phyloP scores from a whole-genome alignment of 805 yeast genomes.

The Candida ponderosae region DNA sequence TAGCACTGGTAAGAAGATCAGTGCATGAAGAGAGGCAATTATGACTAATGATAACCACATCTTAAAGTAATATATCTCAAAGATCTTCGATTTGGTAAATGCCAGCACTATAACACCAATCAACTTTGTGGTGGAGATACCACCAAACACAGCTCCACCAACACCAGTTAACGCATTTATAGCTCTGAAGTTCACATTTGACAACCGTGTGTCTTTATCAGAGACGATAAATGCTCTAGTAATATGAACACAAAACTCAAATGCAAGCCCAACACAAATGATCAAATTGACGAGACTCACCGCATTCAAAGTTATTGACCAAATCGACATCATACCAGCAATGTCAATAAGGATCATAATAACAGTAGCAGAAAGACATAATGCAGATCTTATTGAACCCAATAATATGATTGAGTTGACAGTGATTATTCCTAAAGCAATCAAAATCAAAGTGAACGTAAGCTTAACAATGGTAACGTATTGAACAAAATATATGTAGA shows the following conservation, averaged over 20 bases:
- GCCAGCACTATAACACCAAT: conserved; percentile 85
- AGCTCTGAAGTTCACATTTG: conserved; percentile 23
- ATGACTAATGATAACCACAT: conserved; percentile 86
- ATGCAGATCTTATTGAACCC: conserved; percentile 59
- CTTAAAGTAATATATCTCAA: conserved; percentile 85
- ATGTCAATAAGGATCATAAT: conserved; percentile 59
- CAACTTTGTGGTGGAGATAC: conserved; percentile 83
- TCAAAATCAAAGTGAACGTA: conserved; percentile 43
- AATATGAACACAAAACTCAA: conserved; percentile 87
- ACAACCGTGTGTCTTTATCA: conserved; percentile 26
- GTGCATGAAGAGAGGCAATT: conserved; percentile 71
- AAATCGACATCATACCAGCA: conserved; percentile 71
- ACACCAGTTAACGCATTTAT: conserved; percentile 61
- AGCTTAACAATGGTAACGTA: conserved; percentile 58
- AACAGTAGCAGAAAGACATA: conserved; percentile 50
- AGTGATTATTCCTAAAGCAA: conserved; percentile 48
- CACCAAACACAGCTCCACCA: conserved; percentile 89
- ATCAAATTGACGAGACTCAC: conserved; percentile 82
- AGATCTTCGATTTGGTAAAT: conserved; percentile 80
- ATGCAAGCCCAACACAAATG: conserved; percentile 90
- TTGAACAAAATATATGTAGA: conserved; percentile 89
- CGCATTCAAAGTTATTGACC: conserved; percentile 78
- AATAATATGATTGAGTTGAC: conserved; percentile 46
- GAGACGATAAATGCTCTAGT: conserved; percentile 58
- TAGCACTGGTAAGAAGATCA: conserved; percentile 71